Base-by-base conservation (phyloP, 225 moss, liverwort and hornwort genomes). In the Marchantia paleacea region DNA sequence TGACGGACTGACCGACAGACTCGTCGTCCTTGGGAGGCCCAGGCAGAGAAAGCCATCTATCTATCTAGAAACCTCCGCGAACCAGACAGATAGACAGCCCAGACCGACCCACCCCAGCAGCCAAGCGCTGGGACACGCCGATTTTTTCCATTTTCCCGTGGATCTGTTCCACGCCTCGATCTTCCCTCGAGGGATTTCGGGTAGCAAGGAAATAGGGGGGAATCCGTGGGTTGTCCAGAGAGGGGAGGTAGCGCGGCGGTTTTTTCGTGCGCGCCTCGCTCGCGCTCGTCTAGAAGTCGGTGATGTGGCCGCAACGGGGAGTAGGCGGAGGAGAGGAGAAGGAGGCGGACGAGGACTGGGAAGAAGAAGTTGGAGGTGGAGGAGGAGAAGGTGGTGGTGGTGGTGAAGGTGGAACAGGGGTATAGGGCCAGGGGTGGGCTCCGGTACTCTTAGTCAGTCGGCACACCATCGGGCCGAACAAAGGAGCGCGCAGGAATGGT, bases 171-270 rank as follows among this genome's bases (percentile, higher is more conserved):
- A 79, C 12, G 30, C 79, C 79, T 79, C 79, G 79, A 79, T 79
- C 79, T 79, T 79, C 69, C 79, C 68, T 79, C 79, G 79, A 79
- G 69, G 79, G 79, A 79, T 79, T 79, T 79, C 79, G 30, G 79
- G 69, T 70, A 48, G 67, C 24, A 78, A 67, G 47, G 13, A 50
- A 15, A 47, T 70, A 64, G 51, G 65, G 75, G 73, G 81, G 64
- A 63, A 75, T 75, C 75, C 65, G 81, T 75, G 74, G 81, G 75
- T 75, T 55, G 19, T 53, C 18, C 50, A 58, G 75, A 65, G 49
- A 47, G 29, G 72, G 80, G 80, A 73, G 72, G 80, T 47, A 39
- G 52, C 64, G 74, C 74, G 81, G 81, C 75, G 74, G 81, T 79
- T 79, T 79, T 79, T n/a, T 69, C 79, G 79, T 79, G 79, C 79